phyloP scores from a whole-genome alignment of 2,329 filamentous ascomycete species.

The Aschersonia sp. region DNA sequence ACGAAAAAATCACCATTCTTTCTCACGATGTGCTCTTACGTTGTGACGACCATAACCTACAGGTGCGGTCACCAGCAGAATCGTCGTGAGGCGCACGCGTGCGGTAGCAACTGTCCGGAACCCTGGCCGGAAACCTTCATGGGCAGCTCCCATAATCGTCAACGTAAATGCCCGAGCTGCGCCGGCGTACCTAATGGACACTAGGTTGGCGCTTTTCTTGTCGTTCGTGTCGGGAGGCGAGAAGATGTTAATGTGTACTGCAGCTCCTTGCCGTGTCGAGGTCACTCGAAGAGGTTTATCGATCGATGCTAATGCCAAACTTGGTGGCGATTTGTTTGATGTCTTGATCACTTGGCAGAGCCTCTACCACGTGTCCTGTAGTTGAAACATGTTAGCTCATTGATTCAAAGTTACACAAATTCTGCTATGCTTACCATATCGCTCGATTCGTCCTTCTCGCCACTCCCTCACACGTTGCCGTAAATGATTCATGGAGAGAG shows the following conservation, averaged over 20 bases:
- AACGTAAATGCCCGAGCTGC: not conserved
- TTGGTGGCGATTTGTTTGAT: not conserved
- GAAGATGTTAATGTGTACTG: not conserved
- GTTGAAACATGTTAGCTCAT: not conserved
- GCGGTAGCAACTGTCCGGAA: not conserved
- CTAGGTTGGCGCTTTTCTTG: not conserved
- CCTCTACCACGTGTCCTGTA: not conserved
- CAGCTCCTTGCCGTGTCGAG: not conserved
- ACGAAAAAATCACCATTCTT: not conserved
- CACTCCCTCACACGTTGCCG: not conserved
- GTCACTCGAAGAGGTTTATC: not conserved
- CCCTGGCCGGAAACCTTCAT: not conserved
- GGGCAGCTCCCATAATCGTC: not conserved
- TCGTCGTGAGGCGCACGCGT: not conserved
- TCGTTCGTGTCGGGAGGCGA: not conserved
- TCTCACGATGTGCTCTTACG: not conserved
- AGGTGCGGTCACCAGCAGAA: not conserved
- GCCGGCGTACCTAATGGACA: not conserved
- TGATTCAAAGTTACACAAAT: not conserved
- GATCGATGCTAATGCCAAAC: not conserved
- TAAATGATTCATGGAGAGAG: not conserved
- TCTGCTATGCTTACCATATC: not conserved
- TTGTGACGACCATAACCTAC: not conserved
- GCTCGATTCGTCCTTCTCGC: not conserved
- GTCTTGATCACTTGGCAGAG: not conserved